phyloP scores from a whole-genome alignment of 306 rosid species.

The apple (Malus domestica) region DNA sequence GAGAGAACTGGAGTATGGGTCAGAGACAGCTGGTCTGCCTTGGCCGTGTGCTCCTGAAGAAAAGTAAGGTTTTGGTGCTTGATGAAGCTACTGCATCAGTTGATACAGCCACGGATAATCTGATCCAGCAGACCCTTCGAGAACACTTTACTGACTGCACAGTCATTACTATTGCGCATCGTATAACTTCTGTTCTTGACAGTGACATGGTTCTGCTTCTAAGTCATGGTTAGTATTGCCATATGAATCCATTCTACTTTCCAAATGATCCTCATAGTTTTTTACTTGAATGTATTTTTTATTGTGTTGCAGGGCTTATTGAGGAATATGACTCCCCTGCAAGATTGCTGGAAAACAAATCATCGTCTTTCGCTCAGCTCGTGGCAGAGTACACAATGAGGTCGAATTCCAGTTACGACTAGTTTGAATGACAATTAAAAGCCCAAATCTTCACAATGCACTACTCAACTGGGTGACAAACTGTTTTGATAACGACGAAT shows the following conservation, averaged over 20 bases:
- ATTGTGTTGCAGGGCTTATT: constrained; percentile 47
- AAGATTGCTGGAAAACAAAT: constrained; percentile 57
- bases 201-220: constrained; percentile 86
- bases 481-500: not conserved
- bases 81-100: constrained; percentile 91
- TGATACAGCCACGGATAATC: constrained; percentile 86
- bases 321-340: constrained; percentile 66
- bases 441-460: not conserved
- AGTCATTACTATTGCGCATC: constrained; percentile 72
- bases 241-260: not conserved
- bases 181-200: constrained; percentile 72
- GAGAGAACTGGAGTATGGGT: constrained; percentile 97
- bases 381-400: constrained; percentile 74
- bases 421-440: not conserved
- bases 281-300: not conserved
- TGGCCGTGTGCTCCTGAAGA: constrained; percentile 77
- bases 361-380: constrained; percentile 70
- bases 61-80: constrained; percentile 72
- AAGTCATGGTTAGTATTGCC: constrained; percentile 41
- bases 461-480: not conserved
- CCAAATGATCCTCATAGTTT: not conserved
- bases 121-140: constrained; percentile 66
- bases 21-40: constrained; percentile 90
- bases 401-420: constrained; percentile 34
- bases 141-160: constrained; percentile 60